phyloP scores from a whole-genome alignment of 257 asterid species.

The Salvia splendens region DNA sequence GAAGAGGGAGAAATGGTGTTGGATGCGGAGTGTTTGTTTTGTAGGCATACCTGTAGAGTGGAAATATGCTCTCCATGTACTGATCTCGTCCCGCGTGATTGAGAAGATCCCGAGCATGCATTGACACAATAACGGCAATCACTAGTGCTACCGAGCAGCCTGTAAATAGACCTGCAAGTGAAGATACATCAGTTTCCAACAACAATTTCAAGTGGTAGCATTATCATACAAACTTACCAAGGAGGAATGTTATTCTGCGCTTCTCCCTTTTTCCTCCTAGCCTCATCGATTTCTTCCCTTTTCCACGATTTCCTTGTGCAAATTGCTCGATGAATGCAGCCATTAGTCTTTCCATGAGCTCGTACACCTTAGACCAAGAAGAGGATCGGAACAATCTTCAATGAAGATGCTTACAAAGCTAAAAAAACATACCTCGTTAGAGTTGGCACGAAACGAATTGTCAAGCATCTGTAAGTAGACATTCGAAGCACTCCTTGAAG shows the following conservation, averaged over 20 bases:
- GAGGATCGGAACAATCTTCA: not conserved
- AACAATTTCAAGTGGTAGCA: not conserved
- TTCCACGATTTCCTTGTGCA: conserved; percentile 64
- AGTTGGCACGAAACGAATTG: conserved; percentile 62
- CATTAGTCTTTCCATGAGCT: conserved; percentile 58
- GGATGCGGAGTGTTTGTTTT: not conserved
- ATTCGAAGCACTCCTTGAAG: conserved; percentile 74
- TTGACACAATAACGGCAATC: too few relatives aligned
- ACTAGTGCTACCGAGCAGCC: conserved; percentile 52
- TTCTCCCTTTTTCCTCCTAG: conserved; percentile 55
- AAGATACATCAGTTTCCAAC: not conserved
- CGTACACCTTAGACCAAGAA: conserved; percentile 36
- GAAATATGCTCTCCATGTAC: conserved; percentile 75
- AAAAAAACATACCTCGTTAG: conserved; percentile 66
- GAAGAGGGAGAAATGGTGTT: not conserved
- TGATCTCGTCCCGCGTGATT: conserved; percentile 38
- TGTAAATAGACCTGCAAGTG: conserved; percentile 52
- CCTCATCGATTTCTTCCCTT: conserved; percentile 60
- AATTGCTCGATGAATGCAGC: conserved; percentile 68
- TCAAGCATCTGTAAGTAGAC: conserved; percentile 68
- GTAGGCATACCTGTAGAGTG: conserved; percentile 66
- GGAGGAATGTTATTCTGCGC: conserved; percentile 68
- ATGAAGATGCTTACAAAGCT: not conserved
- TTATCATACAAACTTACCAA: conserved; percentile 44
- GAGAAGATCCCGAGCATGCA: conserved; percentile 57